Evolutionary conservation across 768 basidiomycete species (phyloP).

Genomic region (Kwoniella heveanensis): DNA sequence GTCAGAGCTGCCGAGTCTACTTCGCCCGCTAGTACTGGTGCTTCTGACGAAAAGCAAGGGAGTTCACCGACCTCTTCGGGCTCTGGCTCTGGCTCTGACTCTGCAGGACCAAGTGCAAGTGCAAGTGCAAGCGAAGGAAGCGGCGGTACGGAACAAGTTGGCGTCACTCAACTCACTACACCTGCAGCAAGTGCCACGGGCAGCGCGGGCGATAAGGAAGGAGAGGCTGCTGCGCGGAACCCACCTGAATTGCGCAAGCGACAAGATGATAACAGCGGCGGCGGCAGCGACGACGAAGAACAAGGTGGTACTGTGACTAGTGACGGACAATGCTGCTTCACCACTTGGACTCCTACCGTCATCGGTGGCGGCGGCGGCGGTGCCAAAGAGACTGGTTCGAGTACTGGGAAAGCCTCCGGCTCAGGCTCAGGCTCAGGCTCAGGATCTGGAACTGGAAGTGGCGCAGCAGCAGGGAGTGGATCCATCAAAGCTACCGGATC

Average conservation of each 20-base stretch:
- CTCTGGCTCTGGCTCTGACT: too few species aligned
- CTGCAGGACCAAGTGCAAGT: too few species aligned
- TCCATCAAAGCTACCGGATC: background rate
- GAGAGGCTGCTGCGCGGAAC: too few species aligned
- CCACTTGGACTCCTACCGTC: conserved; percentile 46
- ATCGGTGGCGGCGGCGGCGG: conserved; percentile 18
- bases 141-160: conserved; percentile 30
- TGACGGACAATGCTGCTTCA: conserved; percentile 47
- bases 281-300: too few species aligned
- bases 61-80: background rate
- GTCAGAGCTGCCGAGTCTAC: background rate
- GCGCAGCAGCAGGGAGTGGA: background rate
- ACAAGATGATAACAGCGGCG: background rate
- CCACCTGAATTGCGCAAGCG: too few species aligned
- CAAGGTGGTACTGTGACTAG: conserved; percentile 34
- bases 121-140: background rate
- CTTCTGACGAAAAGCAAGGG: conserved; percentile 2
- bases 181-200: background rate
- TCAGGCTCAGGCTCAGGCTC: background rate
- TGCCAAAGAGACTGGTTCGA: conserved; percentile 18
- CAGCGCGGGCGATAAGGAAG: too few species aligned
- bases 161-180: conserved; percentile 26
- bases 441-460: background rate
- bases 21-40: conserved; percentile 1
- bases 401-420: background rate